Evolutionary conservation across 2,329 filamentous ascomycete genomes (phyloP).

Genomic region (Cladosporium sp.): DNA sequence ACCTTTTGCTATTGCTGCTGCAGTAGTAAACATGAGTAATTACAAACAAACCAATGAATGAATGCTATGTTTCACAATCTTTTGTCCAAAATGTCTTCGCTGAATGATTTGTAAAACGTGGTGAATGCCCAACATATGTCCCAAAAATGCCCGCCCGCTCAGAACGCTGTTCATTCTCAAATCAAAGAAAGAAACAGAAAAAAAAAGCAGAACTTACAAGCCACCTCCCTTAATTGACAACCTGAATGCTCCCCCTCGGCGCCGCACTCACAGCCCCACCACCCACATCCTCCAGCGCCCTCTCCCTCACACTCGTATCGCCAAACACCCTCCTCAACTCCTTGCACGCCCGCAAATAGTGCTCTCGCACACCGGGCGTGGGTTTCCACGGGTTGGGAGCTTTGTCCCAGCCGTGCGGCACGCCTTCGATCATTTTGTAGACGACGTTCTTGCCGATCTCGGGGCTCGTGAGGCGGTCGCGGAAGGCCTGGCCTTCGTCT

Average conservation of each 20-base stretch:
- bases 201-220: neutral
- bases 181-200: too few relatives aligned
- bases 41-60: neutral
- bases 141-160: neutral
- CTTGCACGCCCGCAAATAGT: constrained; percentile 58
- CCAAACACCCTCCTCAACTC: constrained; percentile 51
- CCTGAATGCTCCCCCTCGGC: constrained; percentile 28
- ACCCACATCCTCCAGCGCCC: neutral
- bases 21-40: neutral
- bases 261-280: constrained; percentile 24
- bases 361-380: constrained; percentile 53
- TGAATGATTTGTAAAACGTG: too few relatives aligned
- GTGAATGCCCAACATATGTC: too few relatives aligned
- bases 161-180: neutral
- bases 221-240: constrained; percentile 22
- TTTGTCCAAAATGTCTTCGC: neutral
- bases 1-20: neutral
- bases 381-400: constrained; percentile 61
- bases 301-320: constrained; percentile 22
- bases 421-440: constrained; percentile 60
- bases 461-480: constrained; percentile 53
- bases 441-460: constrained; percentile 55
- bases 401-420: constrained; percentile 69
- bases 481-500: constrained; percentile 64
- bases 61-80: neutral